A percentile compares a stretch with the other conserved stretches of the same genome.
Conservation (phyloP, 2,329 filamentous ascomycete genomes). For the Monosporascus sp. region DNA sequence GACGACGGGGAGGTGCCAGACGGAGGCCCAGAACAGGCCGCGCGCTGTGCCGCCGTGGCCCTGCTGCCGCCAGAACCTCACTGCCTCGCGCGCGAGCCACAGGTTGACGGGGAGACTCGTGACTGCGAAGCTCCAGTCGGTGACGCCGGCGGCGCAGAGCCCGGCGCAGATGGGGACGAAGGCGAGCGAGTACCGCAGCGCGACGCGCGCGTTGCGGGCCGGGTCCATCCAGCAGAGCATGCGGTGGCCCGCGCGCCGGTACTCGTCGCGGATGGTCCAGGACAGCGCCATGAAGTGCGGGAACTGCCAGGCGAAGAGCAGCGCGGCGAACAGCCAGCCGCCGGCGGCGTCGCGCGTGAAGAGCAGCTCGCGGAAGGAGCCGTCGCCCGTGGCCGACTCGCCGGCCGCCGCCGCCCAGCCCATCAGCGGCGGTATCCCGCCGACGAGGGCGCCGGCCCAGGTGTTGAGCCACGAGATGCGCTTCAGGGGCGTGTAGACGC, state of each 20-base stretch:
- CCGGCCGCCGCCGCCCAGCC: constrained; percentile 95
- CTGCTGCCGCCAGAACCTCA: constrained; percentile 73
- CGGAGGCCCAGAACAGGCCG: constrained; percentile 91
- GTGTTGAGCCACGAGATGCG: constrained; percentile 83
- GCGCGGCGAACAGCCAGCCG: constrained; percentile 80
- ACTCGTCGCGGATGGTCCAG: constrained; percentile 85
- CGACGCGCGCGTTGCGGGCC: constrained; percentile 77
- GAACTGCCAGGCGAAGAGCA: constrained; percentile 96
- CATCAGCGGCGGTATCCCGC: constrained; percentile 93
- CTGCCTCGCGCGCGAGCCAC: constrained; percentile 79
- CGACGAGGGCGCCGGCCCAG: constrained; percentile 90
- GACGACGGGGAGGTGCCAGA: constrained; percentile 89
- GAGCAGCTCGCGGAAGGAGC: constrained; percentile 73
- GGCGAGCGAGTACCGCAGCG: constrained; percentile 76
- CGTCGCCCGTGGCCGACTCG: constrained; percentile 72
- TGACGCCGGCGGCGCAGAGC: constrained; percentile 74
- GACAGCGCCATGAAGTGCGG: constrained; percentile 96
- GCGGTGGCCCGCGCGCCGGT: constrained; percentile 63
- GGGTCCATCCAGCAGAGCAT: constrained; percentile 88
- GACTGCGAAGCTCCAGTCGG: constrained; percentile 77
- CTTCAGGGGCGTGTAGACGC: constrained; percentile 89
- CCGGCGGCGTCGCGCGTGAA: constrained; percentile 63
- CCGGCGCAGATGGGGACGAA: constrained; percentile 85
- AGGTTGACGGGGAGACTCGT: constrained; percentile 78
- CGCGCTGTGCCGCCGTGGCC: constrained; percentile 77